Evolutionary conservation across 257 asterid species (phyloP).

Genomic region (Solanum gandarillasii): DNA sequence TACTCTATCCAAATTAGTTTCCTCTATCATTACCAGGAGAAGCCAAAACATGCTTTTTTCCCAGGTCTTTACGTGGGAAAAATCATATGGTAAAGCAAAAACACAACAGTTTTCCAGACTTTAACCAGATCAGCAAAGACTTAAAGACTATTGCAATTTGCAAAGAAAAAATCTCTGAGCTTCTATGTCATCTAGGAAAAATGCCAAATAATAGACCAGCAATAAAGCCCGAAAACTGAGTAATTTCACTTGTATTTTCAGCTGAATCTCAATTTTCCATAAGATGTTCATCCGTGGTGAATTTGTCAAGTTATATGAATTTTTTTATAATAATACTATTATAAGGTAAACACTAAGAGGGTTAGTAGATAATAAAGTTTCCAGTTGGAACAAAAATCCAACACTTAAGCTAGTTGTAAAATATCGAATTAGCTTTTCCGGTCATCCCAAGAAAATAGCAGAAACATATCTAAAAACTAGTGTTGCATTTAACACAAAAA

Average conservation of each 20-base stretch:
- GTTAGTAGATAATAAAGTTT: neutral
- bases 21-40: neutral
- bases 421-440: neutral
- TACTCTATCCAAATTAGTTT: neutral
- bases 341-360: neutral
- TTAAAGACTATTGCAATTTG: neutral
- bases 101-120: neutral
- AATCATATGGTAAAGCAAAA: neutral
- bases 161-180: neutral
- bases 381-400: neutral
- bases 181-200: neutral
- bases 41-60: neutral
- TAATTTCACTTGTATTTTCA: neutral
- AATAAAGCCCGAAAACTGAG: neutral
- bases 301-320: neutral
- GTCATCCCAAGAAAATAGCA: neutral
- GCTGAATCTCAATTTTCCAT: neutral
- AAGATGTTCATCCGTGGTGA: neutral
- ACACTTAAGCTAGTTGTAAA: neutral
- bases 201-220: neutral
- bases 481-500: neutral
- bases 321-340: neutral
- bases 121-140: neutral
- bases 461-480: neutral
- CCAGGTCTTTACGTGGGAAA: neutral